Evolutionary conservation across 805 yeast species (phyloP).

Genomic region (Nakazawaea ernobii): DNA sequence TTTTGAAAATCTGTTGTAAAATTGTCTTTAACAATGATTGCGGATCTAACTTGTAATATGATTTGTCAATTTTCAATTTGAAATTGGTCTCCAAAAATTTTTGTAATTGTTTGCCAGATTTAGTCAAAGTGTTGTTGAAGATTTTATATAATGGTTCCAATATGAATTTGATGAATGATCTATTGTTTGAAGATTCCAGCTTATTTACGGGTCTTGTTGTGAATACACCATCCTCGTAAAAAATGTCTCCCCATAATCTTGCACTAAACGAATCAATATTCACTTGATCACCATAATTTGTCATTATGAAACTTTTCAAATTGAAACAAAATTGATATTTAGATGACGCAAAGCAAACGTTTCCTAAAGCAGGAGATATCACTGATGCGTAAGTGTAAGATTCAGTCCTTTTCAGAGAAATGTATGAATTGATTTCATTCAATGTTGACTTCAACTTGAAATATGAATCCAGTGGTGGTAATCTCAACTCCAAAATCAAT

Average conservation of each 20-base stretch:
- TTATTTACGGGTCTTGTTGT: slow-evolving; percentile 22
- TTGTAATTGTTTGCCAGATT: slow-evolving; percentile 38
- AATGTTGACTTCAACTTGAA: slow-evolving; percentile 57
- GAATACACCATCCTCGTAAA: slow-evolving; percentile 34
- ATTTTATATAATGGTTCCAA: slow-evolving; percentile 79
- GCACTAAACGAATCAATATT: slow-evolving; percentile 38
- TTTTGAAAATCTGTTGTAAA: slow-evolving; percentile 48
- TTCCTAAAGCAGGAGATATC: slow-evolving; percentile 57
- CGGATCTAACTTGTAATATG: slow-evolving; percentile 45
- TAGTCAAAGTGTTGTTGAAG: slow-evolving; percentile 52
- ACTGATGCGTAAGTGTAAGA: slow-evolving; percentile 23
- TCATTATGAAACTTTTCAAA: slow-evolving; percentile 54
- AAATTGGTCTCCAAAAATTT: slow-evolving; percentile 42
- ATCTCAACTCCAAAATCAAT: slow-evolving; percentile 68
- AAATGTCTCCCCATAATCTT: slow-evolving; percentile 76
- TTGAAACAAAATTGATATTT: slow-evolving; percentile 60
- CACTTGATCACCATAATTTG: slow-evolving; percentile 20
- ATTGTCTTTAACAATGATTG: slow-evolving; percentile 52
- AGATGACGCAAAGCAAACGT: slow-evolving; percentile 73
- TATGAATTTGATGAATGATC: slow-evolving; percentile 60
- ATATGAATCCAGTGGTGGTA: slow-evolving; percentile 72
- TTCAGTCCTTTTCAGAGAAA: slow-evolving; percentile 27
- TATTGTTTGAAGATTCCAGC: slow-evolving; percentile 17
- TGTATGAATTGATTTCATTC: slow-evolving; percentile 55
- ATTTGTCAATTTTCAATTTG: slow-evolving; percentile 35